Percentiles rank a stretch among this genome's conserved stretches.
These are phyloP conservation scores for Cystobasidium ongulense DNA, from an alignment of 768 basidiomycete species.

Conservation along the genomic window DNA sequence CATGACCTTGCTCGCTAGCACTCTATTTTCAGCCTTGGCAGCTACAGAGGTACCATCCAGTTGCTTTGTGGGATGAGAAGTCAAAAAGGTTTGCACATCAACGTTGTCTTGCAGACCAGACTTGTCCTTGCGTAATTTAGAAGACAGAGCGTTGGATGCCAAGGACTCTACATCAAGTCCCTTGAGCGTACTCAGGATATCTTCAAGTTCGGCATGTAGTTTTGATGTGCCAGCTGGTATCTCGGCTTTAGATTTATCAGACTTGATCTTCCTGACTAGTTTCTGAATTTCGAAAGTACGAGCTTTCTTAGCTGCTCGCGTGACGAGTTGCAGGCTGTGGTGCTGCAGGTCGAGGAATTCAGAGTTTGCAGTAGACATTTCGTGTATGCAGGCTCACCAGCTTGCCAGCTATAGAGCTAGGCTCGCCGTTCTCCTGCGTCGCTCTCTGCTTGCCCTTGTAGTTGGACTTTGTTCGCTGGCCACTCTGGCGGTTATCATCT, in stretches of 20 bases:
- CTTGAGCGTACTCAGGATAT: conserved; percentile 35
- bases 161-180: conserved; percentile 11
- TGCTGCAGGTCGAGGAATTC: too few species aligned
- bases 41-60: background rate
- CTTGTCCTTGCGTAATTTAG: conserved; percentile 20
- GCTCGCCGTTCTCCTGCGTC: background rate
- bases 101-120: background rate
- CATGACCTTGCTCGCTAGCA: conserved; percentile 37
- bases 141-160: background rate
- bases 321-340: conserved; percentile 6
- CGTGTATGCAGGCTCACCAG: conserved; percentile 4
- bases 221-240: conserved; percentile 12
- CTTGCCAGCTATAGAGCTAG: conserved; percentile 7
- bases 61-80: too few species aligned
- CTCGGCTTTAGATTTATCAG: conserved; percentile 18
- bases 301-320: conserved; percentile 35
- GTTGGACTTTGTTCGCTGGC: background rate
- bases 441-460: conserved; percentile 14
- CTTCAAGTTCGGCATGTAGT: conserved; percentile 32
- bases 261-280: conserved; percentile 38
- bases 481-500: background rate
- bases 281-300: conserved; percentile 42
- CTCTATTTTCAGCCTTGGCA: conserved; percentile 37
- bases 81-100: conserved; percentile 5
- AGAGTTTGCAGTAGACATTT: too few species aligned